A percentile compares a stretch with the other conserved stretches of the same genome.
Conservation (phyloP, 2,329 filamentous ascomycete genomes). For the Colletotrichum ledebouriae region DNA sequence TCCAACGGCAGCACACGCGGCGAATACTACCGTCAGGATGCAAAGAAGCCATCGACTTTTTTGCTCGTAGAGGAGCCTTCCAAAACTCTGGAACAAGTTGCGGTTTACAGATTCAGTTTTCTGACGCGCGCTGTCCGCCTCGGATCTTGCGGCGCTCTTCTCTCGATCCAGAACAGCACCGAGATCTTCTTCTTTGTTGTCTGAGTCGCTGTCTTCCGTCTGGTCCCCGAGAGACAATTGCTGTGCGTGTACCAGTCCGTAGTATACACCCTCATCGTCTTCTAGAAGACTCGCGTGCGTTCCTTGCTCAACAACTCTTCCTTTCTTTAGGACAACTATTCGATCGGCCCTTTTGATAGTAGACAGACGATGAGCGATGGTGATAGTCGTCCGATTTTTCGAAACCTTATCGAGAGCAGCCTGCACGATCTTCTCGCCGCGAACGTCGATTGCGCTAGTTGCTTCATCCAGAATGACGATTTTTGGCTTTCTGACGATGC, state of each 20-base stretch:
- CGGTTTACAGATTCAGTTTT: constrained; percentile 55
- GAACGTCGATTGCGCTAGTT: constrained; percentile 73
- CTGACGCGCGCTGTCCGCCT: constrained; percentile 46
- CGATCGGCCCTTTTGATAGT: constrained; percentile 83
- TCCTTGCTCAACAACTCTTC: constrained; percentile 79
- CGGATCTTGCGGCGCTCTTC: constrained; percentile 60
- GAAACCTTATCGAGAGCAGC: constrained; percentile 73
- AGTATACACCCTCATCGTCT: constrained; percentile 73
- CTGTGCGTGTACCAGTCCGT: constrained; percentile 75
- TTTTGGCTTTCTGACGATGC: constrained; percentile 78
- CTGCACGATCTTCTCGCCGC: constrained; percentile 72
- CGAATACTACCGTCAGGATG: constrained; percentile 61
- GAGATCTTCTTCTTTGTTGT: constrained; percentile 57
- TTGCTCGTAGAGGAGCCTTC: constrained; percentile 69
- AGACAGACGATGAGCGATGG: constrained; percentile 80
- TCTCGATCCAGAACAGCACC: constrained; percentile 56
- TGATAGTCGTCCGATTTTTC: constrained; percentile 75
- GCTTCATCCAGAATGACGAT: constrained; percentile 85
- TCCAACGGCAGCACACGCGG: constrained; percentile 58
- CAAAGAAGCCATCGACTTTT: constrained; percentile 64
- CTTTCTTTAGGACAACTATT: constrained; percentile 82
- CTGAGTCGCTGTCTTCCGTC: constrained; percentile 53
- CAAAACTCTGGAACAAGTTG: constrained; percentile 67
- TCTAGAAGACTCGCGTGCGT: constrained; percentile 79
- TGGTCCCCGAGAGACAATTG: constrained; percentile 67